Conservation (phyloP, 257 asterid species). For the Pogostemon cablin region DNA sequence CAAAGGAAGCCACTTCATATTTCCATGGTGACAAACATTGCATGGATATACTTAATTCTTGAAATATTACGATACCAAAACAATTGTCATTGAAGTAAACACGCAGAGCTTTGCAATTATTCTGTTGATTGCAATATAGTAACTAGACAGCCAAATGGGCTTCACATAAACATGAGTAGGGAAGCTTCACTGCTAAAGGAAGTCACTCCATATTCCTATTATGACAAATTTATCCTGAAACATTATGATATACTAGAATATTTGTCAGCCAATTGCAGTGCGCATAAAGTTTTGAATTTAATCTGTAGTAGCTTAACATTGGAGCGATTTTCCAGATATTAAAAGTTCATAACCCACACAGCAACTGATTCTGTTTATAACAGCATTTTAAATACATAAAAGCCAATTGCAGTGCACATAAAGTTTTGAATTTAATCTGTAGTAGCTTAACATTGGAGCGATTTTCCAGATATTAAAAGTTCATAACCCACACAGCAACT, state of each 20-base stretch:
- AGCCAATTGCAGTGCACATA: constrained; percentile 10
- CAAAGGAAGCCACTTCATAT: constrained; percentile 11
- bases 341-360: too few relatives aligned
- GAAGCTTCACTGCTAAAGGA: too few relatives aligned
- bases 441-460: constrained; percentile 14
- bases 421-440: constrained; percentile 19
- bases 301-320: constrained; percentile 17
- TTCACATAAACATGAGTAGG: too few relatives aligned
- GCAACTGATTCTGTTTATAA: too few relatives aligned
- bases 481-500: constrained; percentile 2
- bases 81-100: neutral
- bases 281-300: constrained; percentile 12
- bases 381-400: too few relatives aligned
- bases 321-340: constrained; percentile 7
- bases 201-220: too few relatives aligned
- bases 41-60: constrained; percentile 14
- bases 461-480: neutral
- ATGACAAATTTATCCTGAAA: too few relatives aligned
- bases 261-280: constrained; percentile 12
- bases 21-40: neutral
- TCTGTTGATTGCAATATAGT: too few relatives aligned
- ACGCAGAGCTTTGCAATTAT: too few relatives aligned
- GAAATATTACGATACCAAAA: constrained; percentile 22
- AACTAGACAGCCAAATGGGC: too few relatives aligned
- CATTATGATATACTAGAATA: neutral